Percentiles rank a stretch among this genome's conserved stretches.
Conservation (phyloP, 768 basidiomycete genomes). For the Tulasnella sp. region DNA sequence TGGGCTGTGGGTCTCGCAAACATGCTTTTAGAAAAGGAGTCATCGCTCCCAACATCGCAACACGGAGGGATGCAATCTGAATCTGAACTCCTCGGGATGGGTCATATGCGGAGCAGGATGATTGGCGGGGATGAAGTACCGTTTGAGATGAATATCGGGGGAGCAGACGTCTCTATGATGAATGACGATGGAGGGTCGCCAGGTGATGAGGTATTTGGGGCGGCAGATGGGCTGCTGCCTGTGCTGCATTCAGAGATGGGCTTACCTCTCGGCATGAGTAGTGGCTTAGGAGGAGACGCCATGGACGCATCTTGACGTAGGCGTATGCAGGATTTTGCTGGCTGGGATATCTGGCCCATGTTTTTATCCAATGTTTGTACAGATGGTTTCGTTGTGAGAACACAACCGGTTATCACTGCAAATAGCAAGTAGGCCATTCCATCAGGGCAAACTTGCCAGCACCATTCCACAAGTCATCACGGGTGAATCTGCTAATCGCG, state of each 20-base stretch:
- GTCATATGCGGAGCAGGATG: background rate
- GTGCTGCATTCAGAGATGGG: constrained; percentile 5
- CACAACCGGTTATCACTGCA: too few species aligned
- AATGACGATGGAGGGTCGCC: background rate
- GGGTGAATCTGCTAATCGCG: too few species aligned
- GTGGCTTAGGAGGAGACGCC: background rate
- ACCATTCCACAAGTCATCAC: too few species aligned
- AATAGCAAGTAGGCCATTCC: too few species aligned
- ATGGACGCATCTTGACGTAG: constrained; percentile 10
- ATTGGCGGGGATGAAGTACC: background rate
- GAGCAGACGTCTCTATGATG: background rate
- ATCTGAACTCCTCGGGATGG: too few species aligned
- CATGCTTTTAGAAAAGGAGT: background rate
- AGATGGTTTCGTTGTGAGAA: too few species aligned
- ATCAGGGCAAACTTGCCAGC: too few species aligned
- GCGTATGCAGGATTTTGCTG: too few species aligned
- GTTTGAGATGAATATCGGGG: background rate
- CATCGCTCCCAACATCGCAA: background rate
- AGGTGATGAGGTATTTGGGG: background rate
- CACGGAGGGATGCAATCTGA: too few species aligned
- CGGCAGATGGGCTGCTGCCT: background rate
- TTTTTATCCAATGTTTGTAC: too few species aligned
- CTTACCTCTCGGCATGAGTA: background rate
- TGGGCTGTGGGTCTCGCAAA: constrained; percentile 7
- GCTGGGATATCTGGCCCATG: too few species aligned